Percentiles rank a stretch among this genome's conserved stretches.
Conservation (phyloP, 2,329 filamentous ascomycete genomes). For the Verticillium zaregamsianum region DNA sequence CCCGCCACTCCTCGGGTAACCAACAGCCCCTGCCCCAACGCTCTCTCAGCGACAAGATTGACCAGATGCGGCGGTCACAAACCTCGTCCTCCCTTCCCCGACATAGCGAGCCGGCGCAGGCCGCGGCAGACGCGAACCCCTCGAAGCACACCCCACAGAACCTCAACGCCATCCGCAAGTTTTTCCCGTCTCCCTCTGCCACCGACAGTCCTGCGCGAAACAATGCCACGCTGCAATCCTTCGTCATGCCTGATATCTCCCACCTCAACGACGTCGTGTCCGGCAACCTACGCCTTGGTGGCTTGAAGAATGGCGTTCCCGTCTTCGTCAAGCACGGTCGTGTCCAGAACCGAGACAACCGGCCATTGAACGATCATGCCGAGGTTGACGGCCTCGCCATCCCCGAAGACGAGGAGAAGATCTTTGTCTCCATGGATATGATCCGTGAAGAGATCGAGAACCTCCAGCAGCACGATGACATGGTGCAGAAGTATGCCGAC, state of each 20-base stretch:
- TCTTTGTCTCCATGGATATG: slow-evolving; percentile 59
- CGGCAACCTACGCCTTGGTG: slow-evolving; percentile 47
- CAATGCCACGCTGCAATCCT: slow-evolving; percentile 43
- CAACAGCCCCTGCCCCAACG: background rate
- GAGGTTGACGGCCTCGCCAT: slow-evolving; percentile 47
- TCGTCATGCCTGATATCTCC: slow-evolving; percentile 50
- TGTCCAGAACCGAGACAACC: slow-evolving; percentile 38
- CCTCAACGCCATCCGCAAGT: slow-evolving; percentile 12
- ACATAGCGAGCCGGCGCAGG: background rate
- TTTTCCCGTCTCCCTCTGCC: slow-evolving; percentile 26
- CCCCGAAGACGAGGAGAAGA: slow-evolving; percentile 51
- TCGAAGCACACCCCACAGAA: slow-evolving; percentile 10
- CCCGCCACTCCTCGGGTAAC: slow-evolving; percentile 20
- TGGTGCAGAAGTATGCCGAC: slow-evolving; percentile 50
- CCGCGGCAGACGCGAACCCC: background rate
- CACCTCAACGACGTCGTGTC: slow-evolving; percentile 55
- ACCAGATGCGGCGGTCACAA: slow-evolving; percentile 28
- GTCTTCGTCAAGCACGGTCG: slow-evolving; percentile 52
- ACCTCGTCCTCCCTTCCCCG: slow-evolving; percentile 14
- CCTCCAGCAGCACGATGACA: slow-evolving; percentile 52
- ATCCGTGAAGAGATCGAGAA: slow-evolving; percentile 54
- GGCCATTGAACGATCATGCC: slow-evolving; percentile 35
- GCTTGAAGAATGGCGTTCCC: slow-evolving; percentile 48
- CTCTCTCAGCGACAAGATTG: slow-evolving; percentile 10
- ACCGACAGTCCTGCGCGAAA: slow-evolving; percentile 28